A percentile compares a stretch with the other conserved stretches of the same genome.
Evolutionary conservation across 441 rosid genomes (phyloP).

Genomic region (Adansonia gregorii): DNA sequence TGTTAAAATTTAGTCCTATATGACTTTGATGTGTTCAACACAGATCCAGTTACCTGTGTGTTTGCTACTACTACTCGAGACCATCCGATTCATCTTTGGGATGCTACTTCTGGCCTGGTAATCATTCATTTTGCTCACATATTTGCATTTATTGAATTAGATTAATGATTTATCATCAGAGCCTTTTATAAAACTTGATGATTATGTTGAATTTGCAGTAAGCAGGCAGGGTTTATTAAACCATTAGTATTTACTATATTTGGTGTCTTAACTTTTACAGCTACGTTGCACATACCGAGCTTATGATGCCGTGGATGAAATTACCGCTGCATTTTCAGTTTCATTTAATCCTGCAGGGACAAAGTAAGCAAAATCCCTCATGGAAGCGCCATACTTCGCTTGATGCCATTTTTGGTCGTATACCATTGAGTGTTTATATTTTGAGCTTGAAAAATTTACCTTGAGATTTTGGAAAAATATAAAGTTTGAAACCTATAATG

Average conservation of each 20-base stretch:
- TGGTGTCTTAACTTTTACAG: conserved; percentile 53
- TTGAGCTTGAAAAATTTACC: conserved; percentile 1
- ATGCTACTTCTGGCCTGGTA: conserved; percentile 92
- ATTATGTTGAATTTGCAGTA: conserved; percentile 4
- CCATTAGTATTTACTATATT: conserved; percentile 25
- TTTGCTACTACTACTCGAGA: conserved; percentile 86
- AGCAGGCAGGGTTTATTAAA: conserved; percentile 11
- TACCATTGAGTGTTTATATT: background rate
- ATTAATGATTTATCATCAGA: background rate
- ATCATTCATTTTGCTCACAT: conserved; percentile 25
- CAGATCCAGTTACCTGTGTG: conserved; percentile 87
- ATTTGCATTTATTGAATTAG: background rate
- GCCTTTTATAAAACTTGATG: conserved; percentile 20
- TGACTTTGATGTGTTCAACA: conserved; percentile 29
- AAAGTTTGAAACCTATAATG: background rate
- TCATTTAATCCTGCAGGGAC: conserved; percentile 85
- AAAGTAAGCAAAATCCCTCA: conserved; percentile 57
- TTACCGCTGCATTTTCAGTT: conserved; percentile 86
- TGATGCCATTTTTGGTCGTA: background rate
- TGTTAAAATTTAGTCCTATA: background rate
- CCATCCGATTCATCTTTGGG: conserved; percentile 99
- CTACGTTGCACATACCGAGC: conserved; percentile 96
- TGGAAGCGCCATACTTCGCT: background rate
- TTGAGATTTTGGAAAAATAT: background rate
- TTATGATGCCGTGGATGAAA: conserved; percentile 93